phyloP scores from a whole-genome alignment of 805 yeast genomes.

The Candida ovalis region DNA sequence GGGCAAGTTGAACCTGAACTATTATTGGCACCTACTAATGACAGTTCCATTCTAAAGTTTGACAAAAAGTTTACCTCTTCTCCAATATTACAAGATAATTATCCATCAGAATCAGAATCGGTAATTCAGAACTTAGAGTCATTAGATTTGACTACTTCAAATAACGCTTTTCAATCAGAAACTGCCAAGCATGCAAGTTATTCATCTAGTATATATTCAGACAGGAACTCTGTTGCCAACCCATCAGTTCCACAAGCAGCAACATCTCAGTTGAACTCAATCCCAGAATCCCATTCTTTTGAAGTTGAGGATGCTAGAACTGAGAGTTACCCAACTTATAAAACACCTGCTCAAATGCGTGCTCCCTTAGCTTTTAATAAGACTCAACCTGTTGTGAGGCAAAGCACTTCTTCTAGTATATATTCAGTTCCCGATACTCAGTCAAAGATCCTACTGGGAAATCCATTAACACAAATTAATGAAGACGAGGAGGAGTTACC shows the following conservation, averaged over 20 bases:
- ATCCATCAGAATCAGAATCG: neutral
- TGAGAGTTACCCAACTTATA: neutral
- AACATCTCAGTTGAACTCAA: constrained; percentile 2
- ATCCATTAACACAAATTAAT: neutral
- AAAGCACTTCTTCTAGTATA: constrained; percentile 20
- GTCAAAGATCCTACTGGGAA: neutral
- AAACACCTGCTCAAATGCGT: neutral
- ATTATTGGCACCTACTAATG: neutral
- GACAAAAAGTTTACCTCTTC: neutral
- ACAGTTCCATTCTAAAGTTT: neutral
- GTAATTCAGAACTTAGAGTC: neutral
- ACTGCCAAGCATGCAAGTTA: constrained; percentile 15
- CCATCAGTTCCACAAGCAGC: neutral
- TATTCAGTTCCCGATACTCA: constrained; percentile 9
- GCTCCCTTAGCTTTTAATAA: neutral
- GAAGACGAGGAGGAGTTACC: constrained; percentile 3
- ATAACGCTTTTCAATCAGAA: neutral
- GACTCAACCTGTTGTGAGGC: constrained; percentile 1
- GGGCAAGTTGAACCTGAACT: constrained; percentile 1
- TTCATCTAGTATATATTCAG: constrained; percentile 23
- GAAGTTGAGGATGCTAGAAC: constrained; percentile 4
- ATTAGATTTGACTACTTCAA: neutral
- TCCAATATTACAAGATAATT: no score
- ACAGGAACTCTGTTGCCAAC: constrained; percentile 4
- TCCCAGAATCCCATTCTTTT: constrained; percentile 12